phyloP scores from a whole-genome alignment of 306 rosid genomes.

The Sechiopsis laciniata region DNA sequence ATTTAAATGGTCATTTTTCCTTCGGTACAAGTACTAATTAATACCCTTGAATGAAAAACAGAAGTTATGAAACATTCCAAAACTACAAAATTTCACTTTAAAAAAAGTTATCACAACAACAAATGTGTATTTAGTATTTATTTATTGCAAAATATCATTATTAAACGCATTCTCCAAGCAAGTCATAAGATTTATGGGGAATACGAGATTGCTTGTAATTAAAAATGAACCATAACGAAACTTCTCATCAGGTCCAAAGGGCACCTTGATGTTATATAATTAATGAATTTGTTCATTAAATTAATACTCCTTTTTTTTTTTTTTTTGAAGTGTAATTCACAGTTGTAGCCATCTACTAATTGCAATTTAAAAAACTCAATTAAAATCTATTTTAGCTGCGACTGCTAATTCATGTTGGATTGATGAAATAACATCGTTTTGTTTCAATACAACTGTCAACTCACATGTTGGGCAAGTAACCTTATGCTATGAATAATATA shows the following conservation, averaged over 20 bases:
- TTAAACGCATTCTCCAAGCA: not conserved
- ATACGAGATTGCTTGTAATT: not conserved
- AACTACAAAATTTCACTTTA: too few relatives aligned
- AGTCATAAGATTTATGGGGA: not conserved
- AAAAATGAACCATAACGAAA: not conserved
- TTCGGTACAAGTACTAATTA: too few relatives aligned
- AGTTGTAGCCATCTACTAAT: not conserved
- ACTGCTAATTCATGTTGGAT: not conserved
- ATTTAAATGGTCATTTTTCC: too few relatives aligned
- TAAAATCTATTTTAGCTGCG: not conserved
- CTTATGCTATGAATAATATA: not conserved
- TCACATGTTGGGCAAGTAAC: not conserved
- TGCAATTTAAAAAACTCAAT: not conserved
- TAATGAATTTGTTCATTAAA: not conserved
- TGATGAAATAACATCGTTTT: not conserved
- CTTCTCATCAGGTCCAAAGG: not conserved
- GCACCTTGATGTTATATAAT: not conserved
- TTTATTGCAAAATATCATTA: not conserved
- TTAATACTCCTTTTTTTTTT: too few relatives aligned
- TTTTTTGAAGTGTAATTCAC: not conserved
- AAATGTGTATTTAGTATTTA: too few relatives aligned
- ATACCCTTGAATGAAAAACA: too few relatives aligned
- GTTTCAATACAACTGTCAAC: slow-evolving; percentile 11
- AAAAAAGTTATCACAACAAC: too few relatives aligned
- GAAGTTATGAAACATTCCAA: too few relatives aligned